Percentiles rank a stretch among this genome's conserved stretches.
These are phyloP conservation scores for Xylaria cubensis DNA, from an alignment of 495 filamentous ascomycete genomes.

Conservation along the genomic window DNA sequence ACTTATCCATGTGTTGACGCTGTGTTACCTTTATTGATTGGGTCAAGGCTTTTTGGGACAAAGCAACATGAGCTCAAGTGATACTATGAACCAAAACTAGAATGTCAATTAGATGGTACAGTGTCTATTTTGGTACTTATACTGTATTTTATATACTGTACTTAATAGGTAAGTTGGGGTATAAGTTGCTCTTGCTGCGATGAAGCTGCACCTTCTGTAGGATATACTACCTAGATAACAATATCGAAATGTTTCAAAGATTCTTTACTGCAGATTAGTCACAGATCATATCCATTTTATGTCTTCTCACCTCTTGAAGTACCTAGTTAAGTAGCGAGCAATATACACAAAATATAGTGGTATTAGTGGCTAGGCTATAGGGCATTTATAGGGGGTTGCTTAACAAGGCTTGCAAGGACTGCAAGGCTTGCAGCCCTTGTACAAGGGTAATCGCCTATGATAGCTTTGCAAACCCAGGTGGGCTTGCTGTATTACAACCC, in stretches of 20 bases:
- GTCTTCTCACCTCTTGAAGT: background rate
- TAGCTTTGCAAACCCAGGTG: too few species aligned
- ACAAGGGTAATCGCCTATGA: too few species aligned
- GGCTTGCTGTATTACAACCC: too few species aligned
- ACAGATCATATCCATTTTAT: background rate
- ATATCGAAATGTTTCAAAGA: background rate
- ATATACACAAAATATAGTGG: too few species aligned
- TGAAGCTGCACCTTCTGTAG: too few species aligned
- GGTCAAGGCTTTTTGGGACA: too few species aligned
- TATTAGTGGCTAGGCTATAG: too few species aligned
- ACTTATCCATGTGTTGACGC: background rate
- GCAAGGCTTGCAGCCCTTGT: too few species aligned
- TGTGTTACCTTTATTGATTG: background rate
- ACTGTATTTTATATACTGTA: background rate
- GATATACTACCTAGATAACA: background rate
- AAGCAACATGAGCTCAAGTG: background rate
- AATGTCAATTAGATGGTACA: background rate
- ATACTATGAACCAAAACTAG: background rate
- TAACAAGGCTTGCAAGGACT: too few species aligned
- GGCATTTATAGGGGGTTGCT: too few species aligned
- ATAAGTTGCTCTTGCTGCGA: too few species aligned
- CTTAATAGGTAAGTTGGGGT: background rate
- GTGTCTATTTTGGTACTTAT: background rate
- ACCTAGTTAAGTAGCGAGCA: too few species aligned
- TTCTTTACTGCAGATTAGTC: background rate